Conservation (phyloP, 768 basidiomycete genomes). For the Panaeolus papilionaceus region DNA sequence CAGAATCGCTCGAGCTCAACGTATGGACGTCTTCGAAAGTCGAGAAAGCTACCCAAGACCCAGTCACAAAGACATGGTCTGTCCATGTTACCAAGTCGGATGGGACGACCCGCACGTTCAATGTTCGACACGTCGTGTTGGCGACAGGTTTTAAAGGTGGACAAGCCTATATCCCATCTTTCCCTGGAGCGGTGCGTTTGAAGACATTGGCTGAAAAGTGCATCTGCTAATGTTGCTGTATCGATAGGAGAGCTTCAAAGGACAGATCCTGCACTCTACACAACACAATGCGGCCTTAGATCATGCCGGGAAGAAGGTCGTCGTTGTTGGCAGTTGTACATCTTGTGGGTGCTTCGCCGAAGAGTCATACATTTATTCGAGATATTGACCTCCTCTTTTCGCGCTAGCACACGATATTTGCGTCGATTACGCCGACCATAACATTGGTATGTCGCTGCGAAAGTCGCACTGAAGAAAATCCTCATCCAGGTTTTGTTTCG, state of each 20-base stretch:
- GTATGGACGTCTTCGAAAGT: conserved; percentile 56
- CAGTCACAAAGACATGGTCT: conserved; percentile 42
- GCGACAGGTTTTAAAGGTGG: conserved; percentile 60
- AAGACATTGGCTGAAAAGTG: no score
- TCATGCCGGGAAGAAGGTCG: conserved; percentile 71
- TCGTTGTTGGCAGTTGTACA: conserved; percentile 72
- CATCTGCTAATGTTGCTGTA: not conserved
- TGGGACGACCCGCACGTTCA: conserved; percentile 43
- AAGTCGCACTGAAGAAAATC: not conserved
- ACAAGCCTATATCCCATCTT: conserved; percentile 48
- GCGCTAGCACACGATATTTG: conserved; percentile 50
- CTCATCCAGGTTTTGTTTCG: not conserved
- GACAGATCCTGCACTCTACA: conserved; percentile 64
- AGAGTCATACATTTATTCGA: conserved; percentile 31
- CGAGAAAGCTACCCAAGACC: conserved; percentile 39
- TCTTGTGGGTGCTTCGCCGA: conserved; percentile 40
- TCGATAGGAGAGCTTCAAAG: conserved; percentile 62
- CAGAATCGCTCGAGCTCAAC: conserved; percentile 47
- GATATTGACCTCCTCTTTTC: not conserved
- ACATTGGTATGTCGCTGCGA: conserved; percentile 38
- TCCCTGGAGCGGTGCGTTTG: conserved; percentile 49
- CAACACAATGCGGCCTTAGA: conserved; percentile 60
- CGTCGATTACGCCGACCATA: conserved; percentile 50
- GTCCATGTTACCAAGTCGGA: conserved; percentile 45
- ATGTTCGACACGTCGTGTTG: conserved; percentile 56